These are phyloP conservation scores for Canavalia gladiata DNA, from an alignment of 306 rosid species.

Conservation along the genomic window DNA sequence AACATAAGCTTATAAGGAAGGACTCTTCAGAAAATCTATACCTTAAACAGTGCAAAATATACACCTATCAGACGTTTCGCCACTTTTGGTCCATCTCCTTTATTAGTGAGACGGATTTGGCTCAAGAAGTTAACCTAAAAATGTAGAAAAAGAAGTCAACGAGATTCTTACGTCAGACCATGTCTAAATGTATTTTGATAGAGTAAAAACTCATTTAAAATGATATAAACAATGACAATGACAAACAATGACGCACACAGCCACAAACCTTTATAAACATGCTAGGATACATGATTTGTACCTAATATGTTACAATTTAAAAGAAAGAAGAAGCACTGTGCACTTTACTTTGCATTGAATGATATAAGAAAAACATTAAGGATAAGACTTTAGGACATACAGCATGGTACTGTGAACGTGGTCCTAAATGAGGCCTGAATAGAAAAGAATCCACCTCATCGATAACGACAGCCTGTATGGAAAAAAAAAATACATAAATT, in stretches of 20 bases:
- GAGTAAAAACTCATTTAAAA: not conserved
- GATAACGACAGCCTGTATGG: constrained; percentile 83
- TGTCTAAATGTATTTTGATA: constrained; percentile 33
- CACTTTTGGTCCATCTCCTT: constrained; percentile 93
- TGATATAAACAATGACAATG: not conserved
- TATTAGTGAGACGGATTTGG: constrained; percentile 81
- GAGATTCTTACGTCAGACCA: constrained; percentile 26
- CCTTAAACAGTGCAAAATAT: constrained; percentile 95
- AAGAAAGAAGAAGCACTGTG: not conserved
- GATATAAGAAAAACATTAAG: not conserved
- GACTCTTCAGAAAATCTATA: constrained; percentile 44
- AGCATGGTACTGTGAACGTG: constrained; percentile 88
- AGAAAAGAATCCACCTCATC: constrained; percentile 95
- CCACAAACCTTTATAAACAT: not conserved
- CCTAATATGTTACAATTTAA: constrained; percentile 1
- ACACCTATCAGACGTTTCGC: constrained; percentile 93
- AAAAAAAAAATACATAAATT: not conserved
- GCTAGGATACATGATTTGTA: constrained; percentile 3
- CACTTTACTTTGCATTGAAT: constrained; percentile 29
- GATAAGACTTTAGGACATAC: constrained; percentile 61
- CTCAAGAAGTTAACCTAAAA: constrained; percentile 91
- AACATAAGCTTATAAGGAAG: constrained; percentile 3
- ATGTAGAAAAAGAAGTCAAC: constrained; percentile 35
- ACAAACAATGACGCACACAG: not conserved
- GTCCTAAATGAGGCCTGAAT: constrained; percentile 88